Evolutionary conservation across 164 flowering plant genomes (phyloP).

Genomic region (Macadamia tetraphylla): DNA sequence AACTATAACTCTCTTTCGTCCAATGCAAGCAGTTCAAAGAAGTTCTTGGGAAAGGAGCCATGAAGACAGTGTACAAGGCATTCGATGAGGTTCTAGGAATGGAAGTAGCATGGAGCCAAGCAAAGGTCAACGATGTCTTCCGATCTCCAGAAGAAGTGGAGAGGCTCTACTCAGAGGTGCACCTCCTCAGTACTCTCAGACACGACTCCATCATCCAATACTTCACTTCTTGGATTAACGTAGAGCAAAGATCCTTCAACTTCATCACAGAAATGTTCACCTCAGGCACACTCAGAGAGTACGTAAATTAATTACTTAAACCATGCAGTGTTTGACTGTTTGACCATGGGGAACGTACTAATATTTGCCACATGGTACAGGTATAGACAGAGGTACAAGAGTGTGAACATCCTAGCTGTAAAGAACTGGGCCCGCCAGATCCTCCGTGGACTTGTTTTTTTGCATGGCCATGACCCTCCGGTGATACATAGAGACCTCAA

Average conservation of each 20-base stretch:
- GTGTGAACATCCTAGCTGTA: constrained; percentile 59
- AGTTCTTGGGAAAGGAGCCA: constrained; percentile 81
- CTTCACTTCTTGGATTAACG: constrained; percentile 70
- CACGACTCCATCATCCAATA: constrained; percentile 65
- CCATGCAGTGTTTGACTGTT: too few species aligned
- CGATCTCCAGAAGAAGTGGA: constrained; percentile 65
- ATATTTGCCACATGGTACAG: constrained; percentile 21
- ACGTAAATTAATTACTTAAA: constrained; percentile 8
- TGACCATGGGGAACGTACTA: too few species aligned
- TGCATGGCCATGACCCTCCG: constrained; percentile 82
- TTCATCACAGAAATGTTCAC: constrained; percentile 95
- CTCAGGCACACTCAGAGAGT: constrained; percentile 92
- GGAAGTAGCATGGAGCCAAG: constrained; percentile 94
- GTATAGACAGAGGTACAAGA: constrained; percentile 56
- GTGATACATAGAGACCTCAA: constrained; percentile 94
- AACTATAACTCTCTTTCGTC: too few species aligned
- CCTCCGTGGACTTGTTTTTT: constrained; percentile 63
- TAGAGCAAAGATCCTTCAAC: constrained; percentile 60
- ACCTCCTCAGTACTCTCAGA: constrained; percentile 71
- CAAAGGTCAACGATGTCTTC: constrained; percentile 50
- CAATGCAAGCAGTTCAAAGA: constrained; percentile 48
- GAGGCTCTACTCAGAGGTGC: constrained; percentile 83
- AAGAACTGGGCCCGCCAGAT: constrained; percentile 93
- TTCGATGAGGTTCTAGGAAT: constrained; percentile 75
- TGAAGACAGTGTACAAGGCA: constrained; percentile 77